Conservation (phyloP, 371 early-diverging fungal genomes). For the Lichtheimia ornata region DNA sequence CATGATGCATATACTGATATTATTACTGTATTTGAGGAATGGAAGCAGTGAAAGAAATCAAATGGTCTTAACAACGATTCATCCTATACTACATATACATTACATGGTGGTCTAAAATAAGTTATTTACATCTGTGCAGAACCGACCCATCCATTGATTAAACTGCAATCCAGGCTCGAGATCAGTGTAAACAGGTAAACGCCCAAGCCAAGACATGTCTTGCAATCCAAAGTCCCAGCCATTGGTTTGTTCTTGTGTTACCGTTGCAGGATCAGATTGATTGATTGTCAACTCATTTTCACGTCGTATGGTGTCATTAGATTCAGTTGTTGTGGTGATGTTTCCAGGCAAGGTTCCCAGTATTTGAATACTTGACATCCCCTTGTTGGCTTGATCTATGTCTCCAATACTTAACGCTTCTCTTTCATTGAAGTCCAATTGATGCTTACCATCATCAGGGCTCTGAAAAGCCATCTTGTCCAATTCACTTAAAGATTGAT, state of each 20-base stretch:
- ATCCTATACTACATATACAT: too few relatives aligned
- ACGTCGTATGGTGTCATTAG: background rate
- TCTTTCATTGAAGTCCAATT: background rate
- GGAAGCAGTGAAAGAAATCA: too few relatives aligned
- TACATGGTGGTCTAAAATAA: background rate
- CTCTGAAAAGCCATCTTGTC: constrained; percentile 24
- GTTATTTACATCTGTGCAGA: constrained; percentile 17
- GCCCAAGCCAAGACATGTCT: constrained; percentile 31
- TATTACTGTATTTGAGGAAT: too few relatives aligned
- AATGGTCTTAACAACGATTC: too few relatives aligned
- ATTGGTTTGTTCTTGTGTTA: constrained; percentile 1
- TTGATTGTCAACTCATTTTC: background rate
- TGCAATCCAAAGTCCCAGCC: constrained; percentile 26
- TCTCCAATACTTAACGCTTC: background rate
- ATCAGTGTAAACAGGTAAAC: constrained; percentile 30
- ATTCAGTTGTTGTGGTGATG: background rate
- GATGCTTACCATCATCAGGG: constrained; percentile 13
- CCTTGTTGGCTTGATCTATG: constrained; percentile 12
- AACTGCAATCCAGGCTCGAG: constrained; percentile 24
- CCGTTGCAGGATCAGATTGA: background rate
- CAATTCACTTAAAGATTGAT: constrained; percentile 23
- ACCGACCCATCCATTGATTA: constrained; percentile 24
- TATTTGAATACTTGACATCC: constrained; percentile 28
- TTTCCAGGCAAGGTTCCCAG: constrained; percentile 22
- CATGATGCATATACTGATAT: too few relatives aligned